A percentile compares a stretch with the other conserved stretches of the same genome.
These are phyloP conservation scores for Monilinia fructigena DNA, from an alignment of 2,329 filamentous ascomycete species.

Conservation along the genomic window DNA sequence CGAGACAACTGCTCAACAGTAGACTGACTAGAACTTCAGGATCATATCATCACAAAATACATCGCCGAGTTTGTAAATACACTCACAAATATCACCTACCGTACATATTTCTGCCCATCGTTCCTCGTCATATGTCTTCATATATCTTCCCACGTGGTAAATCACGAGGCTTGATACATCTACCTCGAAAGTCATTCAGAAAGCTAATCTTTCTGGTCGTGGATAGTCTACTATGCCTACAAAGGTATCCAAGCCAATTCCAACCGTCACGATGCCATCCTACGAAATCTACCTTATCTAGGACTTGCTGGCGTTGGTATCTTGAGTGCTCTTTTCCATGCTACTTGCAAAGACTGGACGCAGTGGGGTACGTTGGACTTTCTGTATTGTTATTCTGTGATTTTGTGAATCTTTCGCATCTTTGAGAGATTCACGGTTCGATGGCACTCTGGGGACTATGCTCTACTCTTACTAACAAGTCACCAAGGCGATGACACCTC, in stretches of 20 bases:
- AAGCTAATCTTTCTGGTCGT: neutral
- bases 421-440: neutral
- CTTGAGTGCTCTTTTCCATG: conserved; percentile 45
- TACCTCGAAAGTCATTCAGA: neutral
- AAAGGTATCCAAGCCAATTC: conserved; percentile 37
- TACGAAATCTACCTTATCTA: conserved; percentile 43
- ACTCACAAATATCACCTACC: conserved; percentile 50
- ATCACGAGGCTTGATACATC: neutral
- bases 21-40: conserved; percentile 41
- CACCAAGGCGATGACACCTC: conserved; percentile 53
- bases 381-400: neutral
- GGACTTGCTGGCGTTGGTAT: conserved; percentile 46
- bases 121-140: neutral
- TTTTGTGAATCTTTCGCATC: neutral
- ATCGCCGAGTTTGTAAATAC: conserved; percentile 55
- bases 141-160: conserved; percentile 26
- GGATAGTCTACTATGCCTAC: conserved; percentile 36
- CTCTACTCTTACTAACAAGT: conserved; percentile 39
- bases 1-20: neutral
- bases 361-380: conserved; percentile 44
- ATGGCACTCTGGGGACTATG: neutral
- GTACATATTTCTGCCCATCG: conserved; percentile 39
- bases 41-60: conserved; percentile 53
- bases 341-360: conserved; percentile 47
- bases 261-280: conserved; percentile 36